Conservation (phyloP, 2,329 filamentous ascomycete species). For the Ceratocystis cacaofunesta region DNA sequence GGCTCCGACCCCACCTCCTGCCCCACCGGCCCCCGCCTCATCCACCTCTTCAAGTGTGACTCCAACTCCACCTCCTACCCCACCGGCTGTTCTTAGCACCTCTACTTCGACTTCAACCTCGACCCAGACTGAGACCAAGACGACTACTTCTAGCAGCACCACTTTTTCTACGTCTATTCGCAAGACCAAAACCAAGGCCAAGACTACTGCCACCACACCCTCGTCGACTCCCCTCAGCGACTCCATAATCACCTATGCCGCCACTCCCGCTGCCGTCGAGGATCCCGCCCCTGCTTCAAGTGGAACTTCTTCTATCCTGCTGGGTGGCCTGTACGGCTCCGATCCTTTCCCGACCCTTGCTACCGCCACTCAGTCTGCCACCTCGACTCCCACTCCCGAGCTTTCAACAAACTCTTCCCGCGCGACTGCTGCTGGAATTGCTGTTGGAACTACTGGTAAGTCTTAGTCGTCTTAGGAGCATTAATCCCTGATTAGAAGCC, state of each 20-base stretch:
- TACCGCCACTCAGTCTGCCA: background rate
- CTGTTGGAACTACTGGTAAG: slow-evolving; percentile 16
- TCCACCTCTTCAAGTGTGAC: background rate
- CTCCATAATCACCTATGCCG: slow-evolving; percentile 9
- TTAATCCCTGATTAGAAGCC: background rate
- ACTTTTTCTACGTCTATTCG: slow-evolving; percentile 7
- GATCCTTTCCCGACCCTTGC: background rate
- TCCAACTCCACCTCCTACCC: background rate
- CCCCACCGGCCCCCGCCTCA: background rate
- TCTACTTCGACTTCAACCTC: slow-evolving; percentile 3
- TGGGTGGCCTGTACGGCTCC: background rate
- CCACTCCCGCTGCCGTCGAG: background rate
- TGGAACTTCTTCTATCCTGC: background rate
- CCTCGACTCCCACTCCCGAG: background rate
- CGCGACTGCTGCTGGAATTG: slow-evolving; percentile 13
- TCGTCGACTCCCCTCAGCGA: slow-evolving; percentile 8
- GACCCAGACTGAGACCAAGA: background rate
- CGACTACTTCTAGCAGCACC: slow-evolving; percentile 2
- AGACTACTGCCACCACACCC: background rate
- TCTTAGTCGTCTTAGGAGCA: background rate
- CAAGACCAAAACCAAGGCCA: slow-evolving; percentile 4
- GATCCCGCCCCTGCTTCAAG: background rate
- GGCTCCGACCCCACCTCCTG: background rate
- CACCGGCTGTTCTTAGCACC: background rate
- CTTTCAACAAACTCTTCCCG: slow-evolving; percentile 2